Conservation (phyloP, 108 stramenopile genomes). For the Thalassiosira profunda region DNA sequence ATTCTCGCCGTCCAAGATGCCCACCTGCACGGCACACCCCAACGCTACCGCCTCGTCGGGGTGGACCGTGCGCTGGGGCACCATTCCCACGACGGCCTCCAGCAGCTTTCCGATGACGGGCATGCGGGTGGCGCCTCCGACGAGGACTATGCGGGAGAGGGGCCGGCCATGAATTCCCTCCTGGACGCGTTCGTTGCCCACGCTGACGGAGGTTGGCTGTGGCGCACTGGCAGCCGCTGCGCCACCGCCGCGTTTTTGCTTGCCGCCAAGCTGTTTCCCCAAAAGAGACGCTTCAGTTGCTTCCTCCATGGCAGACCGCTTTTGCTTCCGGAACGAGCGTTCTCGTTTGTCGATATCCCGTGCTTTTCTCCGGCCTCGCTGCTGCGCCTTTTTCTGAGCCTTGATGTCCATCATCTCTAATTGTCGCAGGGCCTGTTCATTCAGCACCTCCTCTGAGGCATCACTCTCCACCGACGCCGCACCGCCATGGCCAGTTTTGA, state of each 20-base stretch:
- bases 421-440: conserved; percentile 44
- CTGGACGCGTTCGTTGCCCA: conserved; percentile 52
- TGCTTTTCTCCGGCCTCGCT: conserved; percentile 76
- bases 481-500: conserved; percentile 15
- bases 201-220: conserved; percentile 8
- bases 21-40: conserved; percentile 91
- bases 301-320: conserved; percentile 53
- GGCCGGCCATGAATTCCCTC: conserved; percentile 87
- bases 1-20: conserved; percentile 88
- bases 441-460: conserved; percentile 2
- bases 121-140: conserved; percentile 93
- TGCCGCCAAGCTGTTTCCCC: conserved; percentile 17
- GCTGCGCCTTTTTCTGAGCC: conserved; percentile 74
- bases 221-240: background rate
- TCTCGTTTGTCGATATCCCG: conserved; percentile 65
- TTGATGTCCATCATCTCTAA: conserved; percentile 56
- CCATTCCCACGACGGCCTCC: conserved; percentile 70
- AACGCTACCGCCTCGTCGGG: conserved; percentile 92
- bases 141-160: conserved; percentile 82
- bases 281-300: conserved; percentile 34
- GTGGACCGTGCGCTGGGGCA: conserved; percentile 81
- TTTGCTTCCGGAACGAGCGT: conserved; percentile 69
- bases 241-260: background rate
- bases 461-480: conserved; percentile 4
- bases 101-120: conserved; percentile 82